Evolutionary conservation across 208 protist species (phyloP), one percentile per base, ranked within the genome.

Genomic region (Trypanosoma conorhini): DNA sequence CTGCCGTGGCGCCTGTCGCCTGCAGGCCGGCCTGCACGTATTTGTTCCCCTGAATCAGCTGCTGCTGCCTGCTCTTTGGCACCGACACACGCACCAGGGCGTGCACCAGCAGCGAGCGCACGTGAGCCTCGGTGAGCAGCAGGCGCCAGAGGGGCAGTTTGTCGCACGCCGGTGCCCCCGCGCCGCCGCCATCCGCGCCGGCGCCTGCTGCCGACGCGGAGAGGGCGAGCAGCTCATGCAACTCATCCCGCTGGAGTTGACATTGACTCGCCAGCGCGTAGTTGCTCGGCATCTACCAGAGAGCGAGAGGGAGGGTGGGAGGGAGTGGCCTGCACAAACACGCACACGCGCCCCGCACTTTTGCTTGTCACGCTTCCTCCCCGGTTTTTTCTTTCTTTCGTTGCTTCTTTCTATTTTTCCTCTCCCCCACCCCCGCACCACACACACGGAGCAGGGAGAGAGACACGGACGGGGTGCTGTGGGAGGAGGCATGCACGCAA

Each of bases 191-290:
- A 12, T 3, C 42, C 42, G 42, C 42, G 42, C n/a, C n/a, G n/a
- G n/a, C n/a, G n/a, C 48, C 35, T 5, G 38, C 31, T 1, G 33
- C 24, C 12, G 28, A 21, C 35, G 35, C 30, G 12, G 83, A 64
- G 30, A 94, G 76, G 30, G 66, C 67, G 15, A 92, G 71, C n/a
- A 94, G 61, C 26, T 85, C 82, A 64, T 85, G 74, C 10, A 94
- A 58, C 22, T 91, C 89, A 19, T 70, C 42, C 8, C 79, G 76
- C 31, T 72, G 61, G 31, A 94, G 62, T 64, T 94, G 89, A 61
- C 85, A 94, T 35, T 82, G 76, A 35, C 64, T 62, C 4, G 85
- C 81, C 21, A 83, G 56, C 0, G 76, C 56, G 56, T 77, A 94
- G 65, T 83, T 77, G 13, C 74, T 82, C 3, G 83, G 51, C 88